Evolutionary conservation across 805 yeast species (phyloP), one percentile per base, ranked within the genome.

Genomic region (Ogataea angusta): DNA sequence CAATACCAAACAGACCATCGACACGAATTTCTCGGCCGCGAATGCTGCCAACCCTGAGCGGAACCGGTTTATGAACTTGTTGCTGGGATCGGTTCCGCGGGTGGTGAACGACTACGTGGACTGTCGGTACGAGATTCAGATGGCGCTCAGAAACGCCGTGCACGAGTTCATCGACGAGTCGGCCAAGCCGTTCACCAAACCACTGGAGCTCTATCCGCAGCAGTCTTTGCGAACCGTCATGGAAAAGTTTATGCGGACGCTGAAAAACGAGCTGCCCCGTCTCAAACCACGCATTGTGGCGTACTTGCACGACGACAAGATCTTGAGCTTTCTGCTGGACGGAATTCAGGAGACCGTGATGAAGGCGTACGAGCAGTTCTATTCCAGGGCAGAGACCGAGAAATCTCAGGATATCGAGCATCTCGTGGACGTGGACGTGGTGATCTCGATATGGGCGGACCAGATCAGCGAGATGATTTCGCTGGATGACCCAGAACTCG

Each of bases 31-130:
- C 32, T 37, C 53, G n/a, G 42, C 50, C 10, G 52, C 55, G 3
- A 34, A 36, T 3, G 29, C 42, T 4, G 42, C 22, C 2, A 40
- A 36, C 29, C 17, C 45, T 3, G 42, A 38, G 2, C 31, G 36
- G n/a, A 46, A 37, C 34, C 30, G 41, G 18, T 51, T 62, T 10
- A 35, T 60, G 28, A 48, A 55, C 39, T 23, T 53, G 13, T 18
- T 63, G 22, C 40, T 75, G 47, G 86, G 80, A 18, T 72, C 86
- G 1, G 85, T 83, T 2, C 96, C 96, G 0, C 80, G 75, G 47
- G 87, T 88, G 10, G 83, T 85, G 10, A 82, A 79, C 52, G 82
- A 86, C 57, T 83, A 83, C 85, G 75, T 82, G 33, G 96, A 90
- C 63, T 93, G 80, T 39, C 69, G 70, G 42, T 62, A 62, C 32